Evolutionary conservation across 805 yeast genomes (phyloP), one percentile per base, ranked within the genome.

Genomic region (Candida jianshihensis): DNA sequence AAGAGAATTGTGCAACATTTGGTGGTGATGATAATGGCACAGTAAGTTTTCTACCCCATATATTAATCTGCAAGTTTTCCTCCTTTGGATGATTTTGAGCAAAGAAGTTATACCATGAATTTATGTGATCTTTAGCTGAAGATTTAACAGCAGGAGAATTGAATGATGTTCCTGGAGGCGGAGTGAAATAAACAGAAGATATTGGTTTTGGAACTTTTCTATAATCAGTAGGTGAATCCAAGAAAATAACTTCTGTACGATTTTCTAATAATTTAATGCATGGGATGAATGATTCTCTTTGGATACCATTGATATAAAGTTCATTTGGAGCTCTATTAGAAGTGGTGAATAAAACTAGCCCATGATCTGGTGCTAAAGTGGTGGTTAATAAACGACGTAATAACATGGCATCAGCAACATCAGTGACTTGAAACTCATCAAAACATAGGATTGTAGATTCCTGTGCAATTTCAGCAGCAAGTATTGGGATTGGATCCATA

Each of bases 391-490:
- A 63, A 34, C 96, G 68, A 44, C 98, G 74, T 30, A 92, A 67
- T 24, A 92, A 68, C 97, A 92, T 92, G 2, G 98, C 98, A 60
- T 92, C 98, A 0, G 97, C 98, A 21, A 92, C 97, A 58, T 92
- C 98, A 1, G 96, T 87, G 30, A 92, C 98, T 61, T 92, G 97
- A 55, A 92, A 90, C 62, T 92, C 98, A 61, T 92, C 98, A 56
- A 92, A 86, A 59, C 98, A 92, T 41, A 92, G 59, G 1, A 92
- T 77, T 1, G 90, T 81, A 4, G 92, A 71, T 34, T 71, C 66
- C 43, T 72, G 71, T 1, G 97, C 84, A 38, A 92, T 75, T 50
- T 86, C 95, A 41, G 80, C 78, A 0, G 97, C 96, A 25, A 88
- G 62, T 24, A 76, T 58, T 3, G 96, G 96, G 34, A 89, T 80